Percentiles rank a stretch among this genome's conserved stretches.
Evolutionary conservation across 2,329 filamentous ascomycete genomes (phyloP).

Genomic region (Aureobasidium sp.): DNA sequence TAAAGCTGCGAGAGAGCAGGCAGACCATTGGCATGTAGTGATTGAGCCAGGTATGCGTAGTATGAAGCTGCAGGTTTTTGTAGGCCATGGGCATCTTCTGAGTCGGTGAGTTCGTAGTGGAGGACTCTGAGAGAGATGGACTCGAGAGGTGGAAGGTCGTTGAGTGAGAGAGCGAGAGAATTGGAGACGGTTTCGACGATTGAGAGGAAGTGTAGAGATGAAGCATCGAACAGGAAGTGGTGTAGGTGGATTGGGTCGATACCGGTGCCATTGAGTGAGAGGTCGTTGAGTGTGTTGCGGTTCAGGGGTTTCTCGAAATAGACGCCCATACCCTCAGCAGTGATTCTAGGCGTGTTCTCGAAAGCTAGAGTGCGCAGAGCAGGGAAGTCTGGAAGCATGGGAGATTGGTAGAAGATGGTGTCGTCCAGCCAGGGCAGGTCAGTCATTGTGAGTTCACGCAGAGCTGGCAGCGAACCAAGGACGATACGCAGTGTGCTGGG

Average conservation of each 20-base stretch:
- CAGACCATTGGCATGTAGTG: slow-evolving; percentile 65
- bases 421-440: slow-evolving; percentile 65
- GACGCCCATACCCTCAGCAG: slow-evolving; percentile 57
- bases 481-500: slow-evolving; percentile 61
- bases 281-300: slow-evolving; percentile 51
- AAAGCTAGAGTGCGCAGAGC: slow-evolving; percentile 65
- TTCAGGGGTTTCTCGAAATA: slow-evolving; percentile 58
- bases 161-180: slow-evolving; percentile 41
- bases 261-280: slow-evolving; percentile 65
- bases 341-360: slow-evolving; percentile 62
- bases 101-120: slow-evolving; percentile 72
- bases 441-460: slow-evolving; percentile 68
- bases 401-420: slow-evolving; percentile 59
- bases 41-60: slow-evolving; percentile 79
- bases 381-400: slow-evolving; percentile 61
- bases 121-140: slow-evolving; percentile 63
- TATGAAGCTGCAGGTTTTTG: slow-evolving; percentile 52
- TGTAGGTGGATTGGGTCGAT: slow-evolving; percentile 56
- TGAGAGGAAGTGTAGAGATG: slow-evolving; percentile 49
- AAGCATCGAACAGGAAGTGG: slow-evolving; percentile 49
- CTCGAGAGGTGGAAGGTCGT: slow-evolving; percentile 51
- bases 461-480: slow-evolving; percentile 54
- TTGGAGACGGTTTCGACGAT: slow-evolving; percentile 48
- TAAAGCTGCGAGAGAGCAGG: slow-evolving; percentile 70
- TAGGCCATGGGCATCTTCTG: slow-evolving; percentile 49